Evolutionary conservation across 2,329 filamentous ascomycete genomes (phyloP).

Genomic region (Aspergillus udagawae): DNA sequence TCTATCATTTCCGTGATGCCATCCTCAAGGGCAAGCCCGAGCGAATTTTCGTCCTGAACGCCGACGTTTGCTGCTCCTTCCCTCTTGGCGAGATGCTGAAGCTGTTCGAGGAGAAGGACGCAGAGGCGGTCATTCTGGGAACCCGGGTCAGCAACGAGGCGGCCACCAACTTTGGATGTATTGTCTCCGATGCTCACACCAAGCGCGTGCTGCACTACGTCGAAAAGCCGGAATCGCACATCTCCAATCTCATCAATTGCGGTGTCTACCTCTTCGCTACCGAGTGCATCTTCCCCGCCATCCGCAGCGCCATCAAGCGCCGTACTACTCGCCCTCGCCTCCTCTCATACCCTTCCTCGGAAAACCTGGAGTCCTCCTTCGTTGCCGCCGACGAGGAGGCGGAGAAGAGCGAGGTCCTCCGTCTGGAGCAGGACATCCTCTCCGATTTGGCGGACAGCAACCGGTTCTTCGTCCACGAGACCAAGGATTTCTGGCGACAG

Average conservation of each 20-base stretch:
- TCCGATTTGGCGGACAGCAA: conserved; percentile 94
- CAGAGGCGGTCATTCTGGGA: conserved; percentile 92
- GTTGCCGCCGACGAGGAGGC: conserved; percentile 67
- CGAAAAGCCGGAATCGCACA: conserved; percentile 96
- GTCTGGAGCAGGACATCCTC: conserved; percentile 94
- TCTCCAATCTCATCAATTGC: conserved; percentile 98
- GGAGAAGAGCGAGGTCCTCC: conserved; percentile 78
- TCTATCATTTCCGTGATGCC: conserved; percentile 98
- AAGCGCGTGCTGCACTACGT: conserved; percentile 97
- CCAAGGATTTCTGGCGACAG: conserved; percentile 99
- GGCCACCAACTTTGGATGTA: conserved; percentile 95
- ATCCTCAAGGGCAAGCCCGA: conserved; percentile 95
- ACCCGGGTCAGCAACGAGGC: conserved; percentile 88
- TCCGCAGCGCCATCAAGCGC: conserved; percentile 90
- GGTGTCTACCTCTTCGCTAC: conserved; percentile 97
- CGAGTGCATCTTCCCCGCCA: conserved; percentile 93
- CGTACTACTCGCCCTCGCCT: conserved; percentile 86
- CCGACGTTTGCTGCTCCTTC: conserved; percentile 98
- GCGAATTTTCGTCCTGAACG: conserved; percentile 95
- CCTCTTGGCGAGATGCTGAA: conserved; percentile 92
- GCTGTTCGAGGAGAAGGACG: conserved; percentile 90
- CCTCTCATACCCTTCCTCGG: conserved; percentile 90
- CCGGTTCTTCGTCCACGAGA: conserved; percentile 97
- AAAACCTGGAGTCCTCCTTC: conserved; percentile 75
- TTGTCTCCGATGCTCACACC: conserved; percentile 89